These are phyloP conservation scores for Colletotrichum sp. DNA, from an alignment of 2,329 filamentous ascomycete species.

Conservation along the genomic window DNA sequence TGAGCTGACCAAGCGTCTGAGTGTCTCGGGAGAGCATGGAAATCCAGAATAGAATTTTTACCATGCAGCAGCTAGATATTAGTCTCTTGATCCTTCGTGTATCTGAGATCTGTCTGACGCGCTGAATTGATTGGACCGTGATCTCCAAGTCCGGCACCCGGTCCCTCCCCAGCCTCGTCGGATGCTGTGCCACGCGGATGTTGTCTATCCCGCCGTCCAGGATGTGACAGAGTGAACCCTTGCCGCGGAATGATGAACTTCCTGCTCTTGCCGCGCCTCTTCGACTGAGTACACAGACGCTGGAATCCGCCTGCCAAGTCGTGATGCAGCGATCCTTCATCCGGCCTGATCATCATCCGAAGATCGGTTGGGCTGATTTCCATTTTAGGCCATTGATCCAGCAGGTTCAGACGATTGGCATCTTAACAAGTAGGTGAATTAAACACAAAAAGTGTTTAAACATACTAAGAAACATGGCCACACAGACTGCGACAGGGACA, in stretches of 20 bases:
- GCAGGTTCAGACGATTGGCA: not conserved
- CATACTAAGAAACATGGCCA: not conserved
- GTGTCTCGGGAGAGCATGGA: not conserved
- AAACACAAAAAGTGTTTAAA: not conserved
- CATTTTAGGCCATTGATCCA: not conserved
- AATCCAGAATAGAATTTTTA: not conserved
- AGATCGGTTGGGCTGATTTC: not conserved
- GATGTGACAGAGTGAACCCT: not conserved
- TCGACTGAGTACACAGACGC: not conserved
- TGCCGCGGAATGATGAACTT: not conserved
- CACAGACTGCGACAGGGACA: not conserved
- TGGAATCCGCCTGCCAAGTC: not conserved
- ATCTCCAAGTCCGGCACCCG: not conserved
- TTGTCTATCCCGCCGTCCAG: not conserved
- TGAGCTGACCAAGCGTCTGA: not conserved
- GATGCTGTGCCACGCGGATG: slow-evolving; percentile 3
- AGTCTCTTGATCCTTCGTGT: not conserved
- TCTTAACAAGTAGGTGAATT: not conserved
- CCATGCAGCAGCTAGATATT: accelerated
- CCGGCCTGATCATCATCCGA: not conserved
- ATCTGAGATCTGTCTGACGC: not conserved
- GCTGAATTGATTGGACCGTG: not conserved
- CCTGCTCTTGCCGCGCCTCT: not conserved
- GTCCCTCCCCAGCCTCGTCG: not conserved
- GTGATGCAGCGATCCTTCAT: not conserved